These are phyloP conservation scores for Blastomyces percursus DNA, from an alignment of 2,329 filamentous ascomycete genomes.

Conservation along the genomic window DNA sequence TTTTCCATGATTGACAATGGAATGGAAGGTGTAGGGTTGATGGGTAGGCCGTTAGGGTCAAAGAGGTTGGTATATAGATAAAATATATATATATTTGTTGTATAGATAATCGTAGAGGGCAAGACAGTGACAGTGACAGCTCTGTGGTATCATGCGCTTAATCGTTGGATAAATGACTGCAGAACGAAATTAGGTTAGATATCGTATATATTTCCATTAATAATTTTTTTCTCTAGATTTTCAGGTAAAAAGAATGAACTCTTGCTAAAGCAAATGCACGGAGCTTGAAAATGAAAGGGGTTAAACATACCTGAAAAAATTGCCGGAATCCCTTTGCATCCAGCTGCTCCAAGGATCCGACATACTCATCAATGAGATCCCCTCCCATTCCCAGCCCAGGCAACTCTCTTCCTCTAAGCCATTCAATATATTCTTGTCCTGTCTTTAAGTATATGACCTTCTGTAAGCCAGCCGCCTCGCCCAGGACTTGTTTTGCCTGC, in stretches of 20 bases:
- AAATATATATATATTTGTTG: background rate
- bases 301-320: conserved; percentile 37
- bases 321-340: conserved; percentile 38
- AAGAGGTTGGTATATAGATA: background rate
- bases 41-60: background rate
- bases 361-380: conserved; percentile 38
- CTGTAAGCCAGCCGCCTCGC: conserved; percentile 77
- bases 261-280: background rate
- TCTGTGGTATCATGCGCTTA: conserved; percentile 30
- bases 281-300: background rate
- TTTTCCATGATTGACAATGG: background rate
- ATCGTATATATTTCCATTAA: background rate
- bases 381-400: conserved; percentile 39
- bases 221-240: background rate
- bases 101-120: background rate
- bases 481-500: conserved; percentile 75
- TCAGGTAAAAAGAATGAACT: background rate
- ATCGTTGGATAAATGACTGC: conserved; percentile 36
- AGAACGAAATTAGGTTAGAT: conserved; percentile 1
- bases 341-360: conserved; percentile 34
- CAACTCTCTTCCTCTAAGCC: conserved; percentile 35
- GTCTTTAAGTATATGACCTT: conserved; percentile 86
- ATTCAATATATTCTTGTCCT: conserved; percentile 62
- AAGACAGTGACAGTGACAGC: background rate
- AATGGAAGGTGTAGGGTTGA: background rate